Percentiles rank a stretch among this genome's conserved stretches.
Evolutionary conservation across 768 basidiomycete genomes (phyloP).

Genomic region (Phaeotremella skinneri): DNA sequence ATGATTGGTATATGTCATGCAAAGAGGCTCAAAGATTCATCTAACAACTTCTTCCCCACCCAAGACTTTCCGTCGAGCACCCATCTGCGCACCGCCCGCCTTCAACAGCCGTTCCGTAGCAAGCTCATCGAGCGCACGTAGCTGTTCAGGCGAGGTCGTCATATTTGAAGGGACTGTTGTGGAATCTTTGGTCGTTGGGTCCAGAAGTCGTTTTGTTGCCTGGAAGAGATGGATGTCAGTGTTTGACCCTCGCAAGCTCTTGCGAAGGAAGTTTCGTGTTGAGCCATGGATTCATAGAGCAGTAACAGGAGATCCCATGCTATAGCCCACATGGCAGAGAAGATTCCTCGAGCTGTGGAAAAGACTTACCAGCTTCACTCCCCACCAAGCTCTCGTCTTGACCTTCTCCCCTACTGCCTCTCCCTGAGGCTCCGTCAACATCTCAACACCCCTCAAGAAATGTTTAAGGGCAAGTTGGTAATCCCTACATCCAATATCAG

Average conservation of each 20-base stretch:
- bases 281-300: neutral
- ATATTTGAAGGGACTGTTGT: conserved; percentile 21
- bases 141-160: conserved; percentile 15
- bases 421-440: conserved; percentile 34
- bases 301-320: too few species aligned
- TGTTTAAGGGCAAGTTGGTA: conserved; percentile 42
- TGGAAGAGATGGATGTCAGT: neutral
- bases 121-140: conserved; percentile 30
- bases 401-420: conserved; percentile 1
- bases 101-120: conserved; percentile 38
- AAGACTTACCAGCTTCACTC: conserved; percentile 33
- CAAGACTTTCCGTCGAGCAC: conserved; percentile 25
- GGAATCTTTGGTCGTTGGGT: conserved; percentile 1
- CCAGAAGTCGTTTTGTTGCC: conserved; percentile 20
- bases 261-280: too few species aligned
- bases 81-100: conserved; percentile 20
- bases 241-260: too few species aligned
- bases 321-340: neutral
- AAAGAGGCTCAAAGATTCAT: neutral
- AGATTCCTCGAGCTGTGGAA: neutral
- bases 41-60: conserved; percentile 8
- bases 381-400: conserved; percentile 48
- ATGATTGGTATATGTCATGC: too few species aligned
- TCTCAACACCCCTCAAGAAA: conserved; percentile 44
- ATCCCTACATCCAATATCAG: conserved; percentile 29